A percentile compares a stretch with the other conserved stretches of the same genome.
These are phyloP conservation scores for Kodamaea kaohsiungensis DNA, from an alignment of 805 yeast species.

Conservation along the genomic window DNA sequence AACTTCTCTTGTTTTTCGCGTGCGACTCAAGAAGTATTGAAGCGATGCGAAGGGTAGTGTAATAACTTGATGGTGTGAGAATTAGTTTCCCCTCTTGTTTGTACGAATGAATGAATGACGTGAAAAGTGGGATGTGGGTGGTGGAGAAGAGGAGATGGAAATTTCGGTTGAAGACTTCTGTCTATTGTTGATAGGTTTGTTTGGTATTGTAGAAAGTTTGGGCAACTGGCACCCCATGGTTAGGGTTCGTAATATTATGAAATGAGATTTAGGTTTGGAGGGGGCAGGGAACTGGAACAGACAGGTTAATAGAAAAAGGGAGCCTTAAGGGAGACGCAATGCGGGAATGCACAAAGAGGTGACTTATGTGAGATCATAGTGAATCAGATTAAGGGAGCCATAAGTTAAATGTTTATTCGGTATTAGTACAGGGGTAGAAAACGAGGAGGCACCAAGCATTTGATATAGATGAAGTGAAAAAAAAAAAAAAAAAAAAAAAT, in stretches of 20 bases:
- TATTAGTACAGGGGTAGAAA: too few species aligned
- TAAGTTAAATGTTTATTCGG: too few species aligned
- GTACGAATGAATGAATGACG: neutral
- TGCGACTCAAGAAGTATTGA: neutral
- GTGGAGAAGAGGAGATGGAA: neutral
- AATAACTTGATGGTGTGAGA: neutral
- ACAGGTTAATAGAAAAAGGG: too few species aligned
- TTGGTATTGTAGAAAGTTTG: neutral
- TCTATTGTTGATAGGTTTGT: neutral
- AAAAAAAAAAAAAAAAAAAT: too few species aligned
- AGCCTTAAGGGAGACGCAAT: too few species aligned
- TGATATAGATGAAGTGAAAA: neutral
- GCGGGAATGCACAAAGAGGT: too few species aligned
- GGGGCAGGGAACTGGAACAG: too few species aligned
- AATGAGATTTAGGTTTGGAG: neutral
- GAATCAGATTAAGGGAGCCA: too few species aligned
- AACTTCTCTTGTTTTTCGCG: neutral
- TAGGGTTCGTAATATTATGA: neutral
- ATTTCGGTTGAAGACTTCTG: neutral
- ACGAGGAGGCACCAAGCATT: too few species aligned
- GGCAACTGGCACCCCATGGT: neutral
- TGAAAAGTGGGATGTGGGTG: neutral
- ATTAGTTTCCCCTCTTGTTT: neutral
- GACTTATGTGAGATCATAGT: too few species aligned
- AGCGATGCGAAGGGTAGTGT: neutral